Evolutionary conservation across 306 rosid genomes (phyloP), one percentile per base, ranked within the genome.

Genomic region (Trifolium pratense): DNA sequence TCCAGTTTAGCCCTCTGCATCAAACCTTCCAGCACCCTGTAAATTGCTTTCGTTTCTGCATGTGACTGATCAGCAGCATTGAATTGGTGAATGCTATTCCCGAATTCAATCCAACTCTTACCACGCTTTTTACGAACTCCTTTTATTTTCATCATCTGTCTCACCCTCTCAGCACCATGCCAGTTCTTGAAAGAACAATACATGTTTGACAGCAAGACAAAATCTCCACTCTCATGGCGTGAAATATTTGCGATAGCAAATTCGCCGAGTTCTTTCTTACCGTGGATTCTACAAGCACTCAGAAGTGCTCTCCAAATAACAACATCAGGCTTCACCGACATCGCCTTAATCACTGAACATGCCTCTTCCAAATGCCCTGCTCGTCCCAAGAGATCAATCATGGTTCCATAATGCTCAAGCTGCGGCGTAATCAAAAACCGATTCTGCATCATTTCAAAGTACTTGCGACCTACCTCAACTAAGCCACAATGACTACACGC

Each of bases 351-450:
- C 49, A 86, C 45, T 9, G 52, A 84, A 83, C 75, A 76, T 15
- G 93, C 91, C 53, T 90, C 89, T 46, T 90, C 86, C 66, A 86
- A 71, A 48, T 75, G 78, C 78, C 93, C 96, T 4, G 87, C 88
- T 62, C 93, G 78, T 53, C 93, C 86, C 63, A 86, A 79, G 59
- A 90, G 87, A 83, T 90, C 96, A 78, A 86, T 89, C 91, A 90
- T 84, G 75, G 87, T 82, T 17, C 96, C 93, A 55, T 84, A 88
- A 76, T 90, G 96, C 82, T 90, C 87, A 13, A 90, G 84, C 20
- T 83, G 83, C 0, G 96, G 91, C 84, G 23, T 74, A 81, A 90
- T 86, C 2, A 68, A 83, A 77, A 83, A 88, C 21, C 26, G 72
- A 16, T 66, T 70, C 63, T 48, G 86, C 96, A 90, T 90, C 82